Conservation (phyloP, 2,329 filamentous ascomycete genomes). For the Aspergillus pseudonomiae region DNA sequence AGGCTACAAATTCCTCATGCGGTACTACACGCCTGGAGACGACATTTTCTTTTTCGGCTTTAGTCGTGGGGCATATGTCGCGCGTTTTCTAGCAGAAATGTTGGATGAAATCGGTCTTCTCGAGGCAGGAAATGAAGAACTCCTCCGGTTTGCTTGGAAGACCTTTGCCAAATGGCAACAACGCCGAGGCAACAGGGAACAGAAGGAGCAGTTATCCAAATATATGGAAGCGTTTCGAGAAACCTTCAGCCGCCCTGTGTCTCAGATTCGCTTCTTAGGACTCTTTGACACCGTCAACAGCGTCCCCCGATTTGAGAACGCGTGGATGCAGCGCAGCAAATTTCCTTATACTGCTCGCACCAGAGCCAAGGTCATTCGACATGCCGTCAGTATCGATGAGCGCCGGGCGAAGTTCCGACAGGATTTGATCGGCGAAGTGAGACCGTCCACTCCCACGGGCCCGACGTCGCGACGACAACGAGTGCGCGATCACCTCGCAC, state of each 20-base stretch:
- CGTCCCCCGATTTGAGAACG: conserved; percentile 73
- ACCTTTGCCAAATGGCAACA: conserved; percentile 48
- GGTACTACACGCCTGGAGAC: conserved; percentile 64
- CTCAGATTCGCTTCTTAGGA: conserved; percentile 73
- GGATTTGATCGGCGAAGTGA: conserved; percentile 56
- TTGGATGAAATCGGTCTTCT: conserved; percentile 79
- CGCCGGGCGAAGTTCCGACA: conserved; percentile 61
- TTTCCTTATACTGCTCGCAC: conserved; percentile 64
- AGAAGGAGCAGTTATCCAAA: conserved; percentile 58
- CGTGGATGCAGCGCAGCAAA: conserved; percentile 73
- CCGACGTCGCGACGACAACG: conserved; percentile 6
- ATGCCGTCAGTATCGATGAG: conserved; percentile 62
- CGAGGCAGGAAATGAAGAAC: conserved; percentile 80
- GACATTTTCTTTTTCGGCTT: conserved; percentile 75
- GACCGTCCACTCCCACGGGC: conserved; percentile 30
- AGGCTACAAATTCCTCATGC: conserved; percentile 79
- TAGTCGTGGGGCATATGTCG: conserved; percentile 72
- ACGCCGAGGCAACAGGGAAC: conserved; percentile 28
- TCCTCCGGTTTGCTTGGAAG: conserved; percentile 81
- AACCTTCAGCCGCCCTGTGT: conserved; percentile 75
- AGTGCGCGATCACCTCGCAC: not conserved
- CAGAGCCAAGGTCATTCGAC: conserved; percentile 58
- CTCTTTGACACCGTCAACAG: conserved; percentile 83
- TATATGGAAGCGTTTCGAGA: conserved; percentile 80
- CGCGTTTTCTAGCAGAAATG: conserved; percentile 79